Evolutionary conservation across 495 filamentous ascomycete genomes (phyloP), one percentile per base, ranked within the genome.

Genomic region (Hypoxylon cercidicola): DNA sequence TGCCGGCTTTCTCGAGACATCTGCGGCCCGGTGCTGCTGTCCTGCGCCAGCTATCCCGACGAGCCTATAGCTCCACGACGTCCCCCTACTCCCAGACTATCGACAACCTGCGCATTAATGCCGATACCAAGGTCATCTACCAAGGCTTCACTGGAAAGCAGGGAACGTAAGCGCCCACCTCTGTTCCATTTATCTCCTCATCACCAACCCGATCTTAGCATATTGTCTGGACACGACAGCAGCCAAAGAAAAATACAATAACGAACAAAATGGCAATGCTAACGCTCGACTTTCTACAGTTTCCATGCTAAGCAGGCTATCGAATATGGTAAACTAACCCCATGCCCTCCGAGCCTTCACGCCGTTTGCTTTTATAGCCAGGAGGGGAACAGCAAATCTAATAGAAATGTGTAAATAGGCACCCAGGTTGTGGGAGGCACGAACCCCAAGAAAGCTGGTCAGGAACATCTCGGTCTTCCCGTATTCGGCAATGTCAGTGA

Each of bases 141-240:
- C 95, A 99, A 81, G 95, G 95, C 55, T 98, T 99, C 78, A 99
- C 95, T 11, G 95, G 95, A 73, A 96, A 90, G 83, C 95, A 99
- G 83, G 94, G 95, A 91, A 94, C 92, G 93, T 97, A 80, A 82
- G 93, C 92, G 11, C 35, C 43, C 16, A 10, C 23, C 13, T 19
- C 13, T 2, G 34, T n/a, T 15, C 37, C 13, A 16, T 32, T 11
- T 11, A 10, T 32, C 30, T 32, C 30, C 1, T 32, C 30, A 11
- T 5, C 10, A 32, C 30, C 3, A 32, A 32, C 30, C 30, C 30
- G 5, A 32, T 32, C 10, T 5, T 25, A 25, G 30, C 20, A 13
- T 30, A 39, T 45, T 34, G 20, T 44, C 52, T 53, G 28, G n/a
- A 48, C 45, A 16, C 6, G 39, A 39, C 10, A 59, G 21, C 37